Percentiles rank a stretch among this genome's conserved stretches.
Conservation (phyloP, 306 rosid genomes). For the Quercus wislizeni region DNA sequence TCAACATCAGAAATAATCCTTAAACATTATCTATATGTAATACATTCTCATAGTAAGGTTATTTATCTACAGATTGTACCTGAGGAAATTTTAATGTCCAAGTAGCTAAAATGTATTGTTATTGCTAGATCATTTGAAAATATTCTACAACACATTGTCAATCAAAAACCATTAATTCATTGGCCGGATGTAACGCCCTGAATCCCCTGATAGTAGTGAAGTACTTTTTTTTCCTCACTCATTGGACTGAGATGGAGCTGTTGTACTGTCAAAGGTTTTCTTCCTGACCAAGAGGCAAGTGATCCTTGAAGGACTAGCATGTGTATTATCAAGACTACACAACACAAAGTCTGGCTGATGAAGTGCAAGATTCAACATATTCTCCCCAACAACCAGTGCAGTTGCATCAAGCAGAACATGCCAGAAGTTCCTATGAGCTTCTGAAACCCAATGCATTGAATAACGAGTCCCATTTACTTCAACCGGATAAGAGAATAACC, state of each 20-base stretch:
- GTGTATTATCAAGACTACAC: slow-evolving; percentile 69
- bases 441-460: slow-evolving; percentile 85
- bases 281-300: slow-evolving; percentile 79
- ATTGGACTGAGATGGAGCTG: slow-evolving; percentile 49
- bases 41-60: background rate
- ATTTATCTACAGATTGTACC: background rate
- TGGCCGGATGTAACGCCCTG: background rate
- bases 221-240: slow-evolving; percentile 32
- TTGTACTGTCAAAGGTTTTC: slow-evolving; percentile 67
- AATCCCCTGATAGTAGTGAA: background rate
- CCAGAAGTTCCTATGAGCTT: slow-evolving; percentile 89
- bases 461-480: slow-evolving; percentile 59
- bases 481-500: slow-evolving; percentile 75
- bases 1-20: background rate
- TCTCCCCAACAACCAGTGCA: slow-evolving; percentile 61
- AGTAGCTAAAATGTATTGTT: background rate
- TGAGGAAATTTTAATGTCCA: background rate
- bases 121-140: background rate
- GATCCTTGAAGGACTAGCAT: slow-evolving; percentile 65
- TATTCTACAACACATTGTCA: background rate
- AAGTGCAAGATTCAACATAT: slow-evolving; percentile 58
- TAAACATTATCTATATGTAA: background rate
- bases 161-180: background rate
- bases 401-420: slow-evolving; percentile 91
- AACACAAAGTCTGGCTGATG: slow-evolving; percentile 83